Conservation (phyloP, 805 yeast species). For the Schizosaccharomyces japonicus region DNA sequence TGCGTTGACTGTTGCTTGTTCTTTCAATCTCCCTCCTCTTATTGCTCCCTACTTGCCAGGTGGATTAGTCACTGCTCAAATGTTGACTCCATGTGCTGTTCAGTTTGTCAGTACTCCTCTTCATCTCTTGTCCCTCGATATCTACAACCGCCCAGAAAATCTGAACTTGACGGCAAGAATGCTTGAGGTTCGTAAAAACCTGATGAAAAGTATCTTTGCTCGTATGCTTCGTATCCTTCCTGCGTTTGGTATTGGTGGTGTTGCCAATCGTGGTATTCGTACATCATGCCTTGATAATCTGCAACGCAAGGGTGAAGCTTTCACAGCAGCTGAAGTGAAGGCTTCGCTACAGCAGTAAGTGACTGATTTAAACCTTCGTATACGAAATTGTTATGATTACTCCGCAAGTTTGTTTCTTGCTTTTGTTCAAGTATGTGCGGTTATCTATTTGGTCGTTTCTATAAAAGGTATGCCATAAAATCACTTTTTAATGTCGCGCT, state of each 20-base stretch:
- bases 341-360: too few relatives aligned
- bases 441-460: too few relatives aligned
- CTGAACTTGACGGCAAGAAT: not conserved
- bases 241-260: slow-evolving; percentile 5
- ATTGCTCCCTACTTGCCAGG: slow-evolving; percentile 2
- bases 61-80: slow-evolving; percentile 1
- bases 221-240: slow-evolving; percentile 3
- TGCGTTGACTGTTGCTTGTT: not conserved
- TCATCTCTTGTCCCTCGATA: slow-evolving; percentile 3
- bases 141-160: not conserved
- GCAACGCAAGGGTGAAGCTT: too few relatives aligned
- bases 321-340: too few relatives aligned
- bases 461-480: too few relatives aligned
- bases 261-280: not conserved
- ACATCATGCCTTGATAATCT: not conserved
- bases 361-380: too few relatives aligned
- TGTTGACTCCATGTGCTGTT: slow-evolving; percentile 2
- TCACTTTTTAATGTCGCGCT: too few relatives aligned
- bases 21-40: slow-evolving; percentile 2
- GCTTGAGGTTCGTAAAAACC: not conserved
- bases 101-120: slow-evolving; percentile 4
- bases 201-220: slow-evolving; percentile 3
- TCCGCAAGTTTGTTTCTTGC: too few relatives aligned
- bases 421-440: too few relatives aligned
- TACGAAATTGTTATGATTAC: too few relatives aligned